These are phyloP conservation scores for Eustoma russellianum DNA, from an alignment of 257 asterid genomes.

Conservation along the genomic window DNA sequence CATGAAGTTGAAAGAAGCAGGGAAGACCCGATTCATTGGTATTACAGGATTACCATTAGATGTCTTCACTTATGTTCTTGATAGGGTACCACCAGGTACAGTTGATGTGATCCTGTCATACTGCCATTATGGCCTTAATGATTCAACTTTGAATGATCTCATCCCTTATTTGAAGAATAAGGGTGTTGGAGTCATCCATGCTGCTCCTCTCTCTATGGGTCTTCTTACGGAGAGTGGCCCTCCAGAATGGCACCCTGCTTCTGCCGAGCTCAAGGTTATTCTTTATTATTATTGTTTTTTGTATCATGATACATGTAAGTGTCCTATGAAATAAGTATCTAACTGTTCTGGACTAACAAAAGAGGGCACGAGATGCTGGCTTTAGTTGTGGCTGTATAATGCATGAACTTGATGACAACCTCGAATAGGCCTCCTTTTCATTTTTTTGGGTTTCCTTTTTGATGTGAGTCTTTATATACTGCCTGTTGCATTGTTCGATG, in stretches of 20 bases:
- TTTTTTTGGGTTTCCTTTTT: no score
- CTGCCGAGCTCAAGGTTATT: conserved; percentile 73
- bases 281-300: conserved; percentile 11
- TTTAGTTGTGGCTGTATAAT: no score
- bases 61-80: conserved; percentile 67
- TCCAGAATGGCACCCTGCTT: conserved; percentile 98
- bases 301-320: no score
- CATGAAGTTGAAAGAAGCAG: conserved; percentile 59
- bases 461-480: no score
- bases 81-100: conserved; percentile 71
- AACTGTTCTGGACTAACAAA: no score
- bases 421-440: no score
- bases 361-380: no score
- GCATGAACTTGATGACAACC: no score
- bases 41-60: conserved; percentile 89
- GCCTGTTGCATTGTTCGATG: no score
- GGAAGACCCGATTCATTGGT: conserved; percentile 83
- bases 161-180: conserved; percentile 89
- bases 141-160: conserved; percentile 58
- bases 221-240: conserved; percentile 90
- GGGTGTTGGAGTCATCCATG: conserved; percentile 90
- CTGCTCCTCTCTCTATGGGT: conserved; percentile 96
- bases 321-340: no score
- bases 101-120: conserved; percentile 87
- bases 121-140: conserved; percentile 81